Percentiles rank a stretch among this genome's conserved stretches.
These are phyloP conservation scores for Talaromyces stipitatus DNA, from an alignment of 495 filamentous ascomycete genomes.

Conservation along the genomic window DNA sequence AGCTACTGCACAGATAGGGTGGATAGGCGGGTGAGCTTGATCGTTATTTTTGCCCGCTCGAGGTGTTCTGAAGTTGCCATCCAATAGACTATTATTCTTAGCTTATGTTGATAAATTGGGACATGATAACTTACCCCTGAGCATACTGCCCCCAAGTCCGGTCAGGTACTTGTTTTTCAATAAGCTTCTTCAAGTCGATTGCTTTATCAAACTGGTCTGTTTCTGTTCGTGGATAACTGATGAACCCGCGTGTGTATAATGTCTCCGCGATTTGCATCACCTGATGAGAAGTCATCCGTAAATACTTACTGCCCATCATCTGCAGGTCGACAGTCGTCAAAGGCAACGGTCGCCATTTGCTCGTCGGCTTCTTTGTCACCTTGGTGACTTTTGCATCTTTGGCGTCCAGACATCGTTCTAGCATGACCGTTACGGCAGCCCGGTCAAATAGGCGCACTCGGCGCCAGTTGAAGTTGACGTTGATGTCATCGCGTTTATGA, in stretches of 20 bases:
- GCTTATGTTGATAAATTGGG: background rate
- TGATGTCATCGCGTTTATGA: slow-evolving; percentile 65
- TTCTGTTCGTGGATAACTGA: slow-evolving; percentile 94
- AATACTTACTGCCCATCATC: slow-evolving; percentile 82
- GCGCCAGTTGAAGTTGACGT: slow-evolving; percentile 80
- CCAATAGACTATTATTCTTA: slow-evolving; percentile 45
- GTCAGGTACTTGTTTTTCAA: slow-evolving; percentile 77
- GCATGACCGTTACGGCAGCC: slow-evolving; percentile 68
- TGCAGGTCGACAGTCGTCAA: slow-evolving; percentile 98
- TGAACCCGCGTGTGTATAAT: slow-evolving; percentile 92
- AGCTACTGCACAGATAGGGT: slow-evolving; percentile 75
- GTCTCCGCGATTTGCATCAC: slow-evolving; percentile 86
- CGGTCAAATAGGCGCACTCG: slow-evolving; percentile 83
- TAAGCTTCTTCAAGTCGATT: slow-evolving; percentile 73
- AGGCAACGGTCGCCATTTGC: slow-evolving; percentile 88
- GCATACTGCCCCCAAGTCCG: slow-evolving; percentile 76
- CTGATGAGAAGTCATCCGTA: slow-evolving; percentile 74
- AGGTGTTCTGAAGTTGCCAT: slow-evolving; percentile 74
- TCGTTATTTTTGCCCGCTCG: slow-evolving; percentile 83
- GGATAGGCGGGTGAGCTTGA: slow-evolving; percentile 94
- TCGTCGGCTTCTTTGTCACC: slow-evolving; percentile 82
- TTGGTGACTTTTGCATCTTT: slow-evolving; percentile 72
- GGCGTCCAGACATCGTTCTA: slow-evolving; percentile 76
- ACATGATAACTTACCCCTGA: slow-evolving; percentile 36
- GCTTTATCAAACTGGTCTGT: slow-evolving; percentile 91